Conservation (phyloP, 2,329 filamentous ascomycete species). For the Colletotrichum ledebouriae region DNA sequence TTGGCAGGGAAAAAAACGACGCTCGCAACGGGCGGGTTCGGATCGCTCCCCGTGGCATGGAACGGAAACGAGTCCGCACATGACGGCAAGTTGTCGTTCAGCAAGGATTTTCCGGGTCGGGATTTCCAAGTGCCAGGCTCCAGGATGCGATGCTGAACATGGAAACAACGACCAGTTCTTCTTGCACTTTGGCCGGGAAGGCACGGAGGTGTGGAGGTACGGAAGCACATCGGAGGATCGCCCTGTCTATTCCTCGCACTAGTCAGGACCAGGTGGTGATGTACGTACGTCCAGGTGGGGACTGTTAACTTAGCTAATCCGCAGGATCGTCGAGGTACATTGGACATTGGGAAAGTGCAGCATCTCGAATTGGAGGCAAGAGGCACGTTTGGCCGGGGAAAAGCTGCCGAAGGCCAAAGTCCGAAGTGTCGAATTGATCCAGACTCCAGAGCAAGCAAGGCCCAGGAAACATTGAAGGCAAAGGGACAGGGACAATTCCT, state of each 20-base stretch:
- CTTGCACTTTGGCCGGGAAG: not conserved
- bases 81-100: not conserved
- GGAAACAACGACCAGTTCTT: conserved; percentile 19
- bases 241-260: not conserved
- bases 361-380: too few species aligned
- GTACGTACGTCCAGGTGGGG: conserved; percentile 22
- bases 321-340: not conserved
- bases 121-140: conserved; percentile 17
- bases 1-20: too few species aligned
- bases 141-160: conserved; percentile 14
- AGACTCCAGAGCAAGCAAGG: too few species aligned
- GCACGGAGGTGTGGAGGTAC: conserved; percentile 21
- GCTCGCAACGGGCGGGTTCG: not conserved
- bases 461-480: too few species aligned
- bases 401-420: too few species aligned
- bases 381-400: too few species aligned
- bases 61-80: conserved; percentile 18
- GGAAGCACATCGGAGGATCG: conserved; percentile 37
- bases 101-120: conserved; percentile 9
- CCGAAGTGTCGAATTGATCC: too few species aligned
- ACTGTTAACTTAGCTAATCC: not conserved
- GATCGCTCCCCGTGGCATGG: conserved; percentile 3
- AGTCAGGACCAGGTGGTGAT: not conserved
- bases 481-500: too few species aligned
- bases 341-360: not conserved